phyloP scores from a whole-genome alignment of 106 monocot species.

The Acorus gramineus region DNA sequence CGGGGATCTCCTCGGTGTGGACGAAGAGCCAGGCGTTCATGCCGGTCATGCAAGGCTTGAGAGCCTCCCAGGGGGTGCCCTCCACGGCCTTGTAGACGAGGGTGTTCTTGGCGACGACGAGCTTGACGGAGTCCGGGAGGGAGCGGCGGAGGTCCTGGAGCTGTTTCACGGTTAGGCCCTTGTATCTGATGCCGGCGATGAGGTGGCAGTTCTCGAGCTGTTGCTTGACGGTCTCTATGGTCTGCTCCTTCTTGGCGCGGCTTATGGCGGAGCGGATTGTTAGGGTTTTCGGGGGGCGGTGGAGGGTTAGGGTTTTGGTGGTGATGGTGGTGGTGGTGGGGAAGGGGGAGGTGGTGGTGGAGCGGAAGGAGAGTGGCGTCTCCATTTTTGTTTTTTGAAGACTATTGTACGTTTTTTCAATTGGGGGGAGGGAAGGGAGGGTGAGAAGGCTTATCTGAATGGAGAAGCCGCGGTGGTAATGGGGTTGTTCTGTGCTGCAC shows the following conservation, averaged over 20 bases:
- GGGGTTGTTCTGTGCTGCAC: too few relatives aligned
- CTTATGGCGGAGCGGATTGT: slow-evolving; percentile 24
- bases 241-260: slow-evolving; percentile 15
- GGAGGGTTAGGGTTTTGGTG: background rate
- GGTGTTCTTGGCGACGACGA: slow-evolving; percentile 49
- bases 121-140: slow-evolving; percentile 32
- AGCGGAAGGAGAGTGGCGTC: too few relatives aligned
- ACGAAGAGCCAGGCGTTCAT: slow-evolving; percentile 75
- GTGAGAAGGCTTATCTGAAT: too few relatives aligned
- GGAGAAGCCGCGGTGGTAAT: too few relatives aligned
- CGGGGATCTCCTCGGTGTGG: slow-evolving; percentile 40
- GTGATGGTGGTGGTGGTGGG: too few relatives aligned
- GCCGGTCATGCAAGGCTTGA: slow-evolving; percentile 35
- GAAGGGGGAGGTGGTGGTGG: too few relatives aligned
- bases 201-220: slow-evolving; percentile 51
- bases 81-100: slow-evolving; percentile 29
- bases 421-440: too few relatives aligned
- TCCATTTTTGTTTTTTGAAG: too few relatives aligned
- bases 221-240: slow-evolving; percentile 12
- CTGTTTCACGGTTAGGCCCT: slow-evolving; percentile 45
- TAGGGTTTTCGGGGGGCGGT: slow-evolving; percentile 3
- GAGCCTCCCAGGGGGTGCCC: slow-evolving; percentile 41
- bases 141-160: slow-evolving; percentile 46
- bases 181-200: slow-evolving; percentile 58
- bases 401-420: too few relatives aligned